phyloP scores from a whole-genome alignment of 305 asterid genomes.

The Plantago coronopus region DNA sequence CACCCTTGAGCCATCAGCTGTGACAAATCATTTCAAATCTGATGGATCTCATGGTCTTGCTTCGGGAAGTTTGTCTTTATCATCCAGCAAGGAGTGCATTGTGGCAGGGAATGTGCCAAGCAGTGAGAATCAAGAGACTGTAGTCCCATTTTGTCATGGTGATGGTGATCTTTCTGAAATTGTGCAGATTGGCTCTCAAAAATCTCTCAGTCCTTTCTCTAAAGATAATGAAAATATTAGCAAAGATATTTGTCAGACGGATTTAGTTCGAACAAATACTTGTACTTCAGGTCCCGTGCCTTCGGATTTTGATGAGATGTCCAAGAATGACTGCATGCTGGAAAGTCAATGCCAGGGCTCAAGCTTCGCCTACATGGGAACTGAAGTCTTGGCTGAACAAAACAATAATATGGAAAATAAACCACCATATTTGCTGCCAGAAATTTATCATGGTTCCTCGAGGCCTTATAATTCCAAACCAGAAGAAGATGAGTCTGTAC shows the following conservation, averaged over 20 bases:
- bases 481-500: constrained; percentile 30
- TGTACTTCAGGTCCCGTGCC: constrained; percentile 23
- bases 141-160: constrained; percentile 23
- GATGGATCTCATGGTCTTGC: constrained; percentile 24
- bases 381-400: constrained; percentile 27
- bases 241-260: constrained; percentile 22
- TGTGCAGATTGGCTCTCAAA: constrained; percentile 25
- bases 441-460: constrained; percentile 18
- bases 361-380: constrained; percentile 26
- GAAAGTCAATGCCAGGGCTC: constrained; percentile 25
- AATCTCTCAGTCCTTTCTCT: constrained; percentile 20
- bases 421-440: constrained; percentile 24
- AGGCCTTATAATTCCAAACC: constrained; percentile 28
- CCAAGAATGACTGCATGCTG: constrained; percentile 16
- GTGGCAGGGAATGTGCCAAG: constrained; percentile 24
- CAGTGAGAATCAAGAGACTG: constrained; percentile 21
- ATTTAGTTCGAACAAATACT: constrained; percentile 25
- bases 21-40: constrained; percentile 32
- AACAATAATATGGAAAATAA: constrained; percentile 20
- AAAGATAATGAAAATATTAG: constrained; percentile 17
- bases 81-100: constrained; percentile 28
- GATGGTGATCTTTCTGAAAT: constrained; percentile 23
- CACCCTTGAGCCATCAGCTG: constrained; percentile 26
- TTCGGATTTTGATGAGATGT: constrained; percentile 22
- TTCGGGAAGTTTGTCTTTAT: constrained; percentile 29